Evolutionary conservation across 2,329 filamentous ascomycete genomes (phyloP).

Genomic region (Mycogone perniciosa): DNA sequence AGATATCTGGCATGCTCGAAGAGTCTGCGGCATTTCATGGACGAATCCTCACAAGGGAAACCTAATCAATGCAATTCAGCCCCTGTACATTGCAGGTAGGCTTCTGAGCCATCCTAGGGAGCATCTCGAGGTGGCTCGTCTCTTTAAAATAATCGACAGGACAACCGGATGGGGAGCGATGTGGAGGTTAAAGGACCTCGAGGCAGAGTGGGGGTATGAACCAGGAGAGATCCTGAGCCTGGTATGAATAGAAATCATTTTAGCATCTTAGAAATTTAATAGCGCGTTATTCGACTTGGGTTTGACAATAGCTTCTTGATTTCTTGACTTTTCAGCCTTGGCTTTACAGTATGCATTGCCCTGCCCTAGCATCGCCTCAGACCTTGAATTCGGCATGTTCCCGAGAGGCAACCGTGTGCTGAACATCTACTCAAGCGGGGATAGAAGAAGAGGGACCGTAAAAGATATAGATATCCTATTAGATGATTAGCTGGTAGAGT

Average conservation of each 20-base stretch:
- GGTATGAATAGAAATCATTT: background rate
- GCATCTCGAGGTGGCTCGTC: constrained; percentile 27
- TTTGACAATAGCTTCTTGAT: no score
- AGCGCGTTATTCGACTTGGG: no score
- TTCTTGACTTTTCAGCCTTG: no score
- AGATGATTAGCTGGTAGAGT: no score
- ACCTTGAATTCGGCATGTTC: no score
- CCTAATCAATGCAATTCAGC: constrained; percentile 47
- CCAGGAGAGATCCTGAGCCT: constrained; percentile 15
- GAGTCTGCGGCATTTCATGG: constrained; percentile 45
- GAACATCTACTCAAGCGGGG: no score
- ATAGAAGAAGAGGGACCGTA: no score
- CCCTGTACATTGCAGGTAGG: constrained; percentile 44
- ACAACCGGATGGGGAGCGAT: constrained; percentile 43
- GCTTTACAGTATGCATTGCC: no score
- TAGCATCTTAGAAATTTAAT: no score
- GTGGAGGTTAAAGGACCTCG: constrained; percentile 44
- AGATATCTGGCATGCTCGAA: constrained; percentile 18
- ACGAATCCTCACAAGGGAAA: constrained; percentile 34
- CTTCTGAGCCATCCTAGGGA: constrained; percentile 39
- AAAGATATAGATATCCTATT: no score
- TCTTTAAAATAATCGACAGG: constrained; percentile 39
- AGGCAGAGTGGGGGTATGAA: constrained; percentile 30
- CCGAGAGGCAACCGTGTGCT: no score
- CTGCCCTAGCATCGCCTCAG: no score